phyloP scores from a whole-genome alignment of 2,329 filamentous ascomycete species.

The Phoma sp. region DNA sequence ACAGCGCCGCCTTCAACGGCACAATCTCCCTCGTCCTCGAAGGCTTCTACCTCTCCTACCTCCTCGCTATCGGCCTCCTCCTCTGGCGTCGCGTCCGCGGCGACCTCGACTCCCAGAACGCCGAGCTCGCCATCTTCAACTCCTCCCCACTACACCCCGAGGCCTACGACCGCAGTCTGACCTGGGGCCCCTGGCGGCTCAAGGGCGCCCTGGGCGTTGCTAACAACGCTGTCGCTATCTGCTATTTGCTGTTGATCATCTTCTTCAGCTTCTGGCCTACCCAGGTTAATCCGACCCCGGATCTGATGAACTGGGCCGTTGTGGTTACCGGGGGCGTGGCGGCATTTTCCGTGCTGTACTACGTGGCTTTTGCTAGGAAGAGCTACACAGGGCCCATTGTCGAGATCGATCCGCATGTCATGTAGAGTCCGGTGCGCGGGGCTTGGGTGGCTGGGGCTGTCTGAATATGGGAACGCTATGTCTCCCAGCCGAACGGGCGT shows the following conservation, averaged over 20 bases:
- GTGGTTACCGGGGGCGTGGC: conserved; percentile 40
- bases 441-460: too few relatives aligned
- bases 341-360: conserved; percentile 40
- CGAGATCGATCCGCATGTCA: conserved; percentile 34
- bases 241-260: conserved; percentile 40
- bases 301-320: conserved; percentile 43
- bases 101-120: conserved; percentile 33
- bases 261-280: conserved; percentile 48
- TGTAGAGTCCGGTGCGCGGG: conserved; percentile 2
- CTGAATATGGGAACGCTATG: too few relatives aligned
- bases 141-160: conserved; percentile 26
- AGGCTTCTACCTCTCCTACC: conserved; percentile 46
- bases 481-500: too few relatives aligned
- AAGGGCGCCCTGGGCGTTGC: conserved; percentile 34
- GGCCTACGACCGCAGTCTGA: conserved; percentile 27
- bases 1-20: conserved; percentile 46
- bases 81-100: conserved; percentile 46
- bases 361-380: conserved; percentile 37
- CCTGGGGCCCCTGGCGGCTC: conserved; percentile 46
- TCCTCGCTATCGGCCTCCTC: conserved; percentile 40
- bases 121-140: conserved; percentile 31
- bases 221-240: conserved; percentile 43
- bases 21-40: conserved; percentile 45
- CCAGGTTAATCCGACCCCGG: conserved; percentile 20
- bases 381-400: conserved; percentile 44